Percentiles rank a stretch among this genome's conserved stretches.
Evolutionary conservation across 148 eudicot species (phyloP).

Genomic region (Polygonum aviculare): DNA sequence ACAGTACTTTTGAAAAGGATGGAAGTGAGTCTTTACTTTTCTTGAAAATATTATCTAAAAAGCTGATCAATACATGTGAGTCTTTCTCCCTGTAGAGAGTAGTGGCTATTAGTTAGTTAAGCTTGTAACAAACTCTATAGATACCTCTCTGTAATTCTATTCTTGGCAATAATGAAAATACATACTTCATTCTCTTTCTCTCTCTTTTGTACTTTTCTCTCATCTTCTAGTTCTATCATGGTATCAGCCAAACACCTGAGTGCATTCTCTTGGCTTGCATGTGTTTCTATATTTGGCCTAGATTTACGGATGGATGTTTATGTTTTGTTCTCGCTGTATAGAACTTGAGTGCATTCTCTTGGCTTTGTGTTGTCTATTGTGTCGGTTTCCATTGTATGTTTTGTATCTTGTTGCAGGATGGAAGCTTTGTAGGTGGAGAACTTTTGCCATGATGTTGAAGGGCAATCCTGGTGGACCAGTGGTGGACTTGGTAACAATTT

Average conservation of each 20-base stretch:
- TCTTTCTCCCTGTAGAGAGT: not conserved
- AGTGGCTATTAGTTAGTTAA: too few species aligned
- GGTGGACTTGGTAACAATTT: not conserved
- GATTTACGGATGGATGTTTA: not conserved
- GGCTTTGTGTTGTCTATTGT: not conserved
- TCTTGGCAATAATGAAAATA: too few species aligned
- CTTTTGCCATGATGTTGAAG: conserved; percentile 92
- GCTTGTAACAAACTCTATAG: too few species aligned
- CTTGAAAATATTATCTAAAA: conserved; percentile 80
- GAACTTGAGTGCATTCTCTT: not conserved
- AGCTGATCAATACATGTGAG: conserved; percentile 86
- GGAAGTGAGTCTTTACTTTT: conserved; percentile 83
- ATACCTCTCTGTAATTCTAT: too few species aligned
- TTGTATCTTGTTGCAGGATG: conserved; percentile 50
- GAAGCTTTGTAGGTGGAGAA: conserved; percentile 81
- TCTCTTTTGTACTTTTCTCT: too few species aligned
- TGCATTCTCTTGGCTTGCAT: not conserved
- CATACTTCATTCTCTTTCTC: too few species aligned
- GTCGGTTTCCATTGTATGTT: not conserved
- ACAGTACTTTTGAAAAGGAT: conserved; percentile 91
- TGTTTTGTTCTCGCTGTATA: not conserved
- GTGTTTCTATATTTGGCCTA: not conserved
- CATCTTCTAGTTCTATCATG: too few species aligned
- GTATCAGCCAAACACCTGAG: too few species aligned
- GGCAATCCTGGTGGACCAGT: conserved; percentile 47